These are phyloP conservation scores for Aspergillus sp. DNA, from an alignment of 2,329 filamentous ascomycete species.

Conservation along the genomic window DNA sequence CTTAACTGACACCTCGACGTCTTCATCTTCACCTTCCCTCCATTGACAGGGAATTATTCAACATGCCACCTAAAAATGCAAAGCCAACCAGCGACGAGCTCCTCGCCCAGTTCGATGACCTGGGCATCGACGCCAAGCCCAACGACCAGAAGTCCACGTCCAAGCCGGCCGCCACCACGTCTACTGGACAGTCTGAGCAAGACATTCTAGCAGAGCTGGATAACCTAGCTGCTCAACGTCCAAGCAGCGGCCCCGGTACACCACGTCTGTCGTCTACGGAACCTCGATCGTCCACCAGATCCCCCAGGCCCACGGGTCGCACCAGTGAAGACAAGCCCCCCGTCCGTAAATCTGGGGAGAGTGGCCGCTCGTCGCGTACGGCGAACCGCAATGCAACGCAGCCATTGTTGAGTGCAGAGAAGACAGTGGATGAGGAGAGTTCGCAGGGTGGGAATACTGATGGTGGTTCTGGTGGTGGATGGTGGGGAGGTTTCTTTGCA, in stretches of 20 bases:
- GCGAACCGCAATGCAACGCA: slow-evolving; percentile 53
- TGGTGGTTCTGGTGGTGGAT: slow-evolving; percentile 55
- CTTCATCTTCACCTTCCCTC: slow-evolving; percentile 8
- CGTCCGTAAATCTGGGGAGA: slow-evolving; percentile 70
- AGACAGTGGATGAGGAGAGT: slow-evolving; percentile 41
- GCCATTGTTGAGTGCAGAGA: slow-evolving; percentile 31
- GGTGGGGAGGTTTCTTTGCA: slow-evolving; percentile 82
- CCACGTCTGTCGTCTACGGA: slow-evolving; percentile 56
- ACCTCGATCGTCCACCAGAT: slow-evolving; percentile 46
- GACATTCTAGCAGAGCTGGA: slow-evolving; percentile 86
- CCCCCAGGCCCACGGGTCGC: slow-evolving; percentile 49
- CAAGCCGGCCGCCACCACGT: slow-evolving; percentile 11
- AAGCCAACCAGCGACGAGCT: slow-evolving; percentile 45
- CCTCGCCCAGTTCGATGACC: slow-evolving; percentile 44
- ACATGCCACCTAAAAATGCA: slow-evolving; percentile 30
- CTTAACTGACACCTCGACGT: not conserved
- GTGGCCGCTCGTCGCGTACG: slow-evolving; percentile 62
- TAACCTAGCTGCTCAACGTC: slow-evolving; percentile 64
- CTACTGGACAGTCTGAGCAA: slow-evolving; percentile 44
- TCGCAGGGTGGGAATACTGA: slow-evolving; percentile 15
- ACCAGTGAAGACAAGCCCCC: slow-evolving; percentile 58
- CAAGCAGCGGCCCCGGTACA: slow-evolving; percentile 69
- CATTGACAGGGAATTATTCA: not conserved
- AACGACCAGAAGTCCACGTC: slow-evolving; percentile 12
- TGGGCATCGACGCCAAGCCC: slow-evolving; percentile 35